Evolutionary conservation across 2,329 filamentous ascomycete genomes (phyloP).

Genomic region (Neurospora sp.): DNA sequence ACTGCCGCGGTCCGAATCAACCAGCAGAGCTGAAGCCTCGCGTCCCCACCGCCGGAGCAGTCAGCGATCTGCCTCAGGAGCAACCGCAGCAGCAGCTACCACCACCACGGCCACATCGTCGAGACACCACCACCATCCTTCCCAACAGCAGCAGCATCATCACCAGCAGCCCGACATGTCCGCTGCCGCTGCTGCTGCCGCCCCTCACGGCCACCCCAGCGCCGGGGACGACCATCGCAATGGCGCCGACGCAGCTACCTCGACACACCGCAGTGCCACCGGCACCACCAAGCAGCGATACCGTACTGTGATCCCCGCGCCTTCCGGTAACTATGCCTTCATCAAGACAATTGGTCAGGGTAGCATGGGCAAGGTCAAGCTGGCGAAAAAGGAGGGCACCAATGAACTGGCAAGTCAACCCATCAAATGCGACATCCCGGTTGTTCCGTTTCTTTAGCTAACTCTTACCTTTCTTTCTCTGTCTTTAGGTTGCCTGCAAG

Average conservation of each 20-base stretch:
- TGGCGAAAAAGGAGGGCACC: conserved; percentile 82
- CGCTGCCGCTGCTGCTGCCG: conserved; percentile 36
- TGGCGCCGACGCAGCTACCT: conserved; percentile 32
- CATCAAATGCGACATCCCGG: neutral
- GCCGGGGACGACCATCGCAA: conserved; percentile 42
- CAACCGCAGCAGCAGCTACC: conserved; percentile 6
- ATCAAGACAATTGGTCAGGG: conserved; percentile 96
- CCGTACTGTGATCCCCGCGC: conserved; percentile 78
- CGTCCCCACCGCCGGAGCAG: conserved; percentile 28
- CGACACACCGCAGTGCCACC: conserved; percentile 15
- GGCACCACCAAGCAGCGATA: conserved; percentile 42
- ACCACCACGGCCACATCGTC: conserved; percentile 20
- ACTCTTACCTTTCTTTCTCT: conserved; percentile 1
- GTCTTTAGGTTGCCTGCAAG: conserved; percentile 77
- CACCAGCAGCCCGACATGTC: conserved; percentile 34
- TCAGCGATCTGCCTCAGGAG: conserved; percentile 29
- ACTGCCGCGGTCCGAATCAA: conserved; percentile 19
- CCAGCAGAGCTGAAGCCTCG: conserved; percentile 17
- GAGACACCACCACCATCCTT: conserved; percentile 19
- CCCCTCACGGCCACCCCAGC: conserved; percentile 47
- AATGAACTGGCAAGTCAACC: conserved; percentile 66
- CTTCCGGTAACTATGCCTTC: conserved; percentile 86
- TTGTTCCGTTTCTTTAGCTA: conserved; percentile 5
- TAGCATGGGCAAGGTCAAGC: conserved; percentile 98
- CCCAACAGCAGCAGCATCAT: neutral